These are phyloP conservation scores for Termitomyces sp. DNA, from an alignment of 768 basidiomycete species.

Conservation along the genomic window DNA sequence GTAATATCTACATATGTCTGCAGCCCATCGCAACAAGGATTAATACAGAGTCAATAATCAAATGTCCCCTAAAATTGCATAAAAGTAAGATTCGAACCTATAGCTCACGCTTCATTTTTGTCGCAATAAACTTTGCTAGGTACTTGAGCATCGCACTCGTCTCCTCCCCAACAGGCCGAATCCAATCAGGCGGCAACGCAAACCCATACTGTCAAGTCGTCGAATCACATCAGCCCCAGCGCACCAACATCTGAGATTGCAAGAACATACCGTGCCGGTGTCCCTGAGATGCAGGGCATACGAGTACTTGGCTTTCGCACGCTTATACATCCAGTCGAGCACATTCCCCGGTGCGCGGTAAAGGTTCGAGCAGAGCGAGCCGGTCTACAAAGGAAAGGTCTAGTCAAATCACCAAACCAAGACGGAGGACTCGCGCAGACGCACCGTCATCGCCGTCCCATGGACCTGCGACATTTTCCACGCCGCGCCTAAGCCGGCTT, in stretches of 20 bases:
- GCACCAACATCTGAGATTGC: not conserved
- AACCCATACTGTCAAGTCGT: slow-evolving; percentile 60
- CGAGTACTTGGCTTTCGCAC: slow-evolving; percentile 51
- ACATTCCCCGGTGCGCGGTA: slow-evolving; percentile 56
- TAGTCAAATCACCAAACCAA: not conserved
- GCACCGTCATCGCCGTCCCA: slow-evolving; percentile 46
- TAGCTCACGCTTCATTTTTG: slow-evolving; percentile 26
- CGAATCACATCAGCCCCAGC: not conserved
- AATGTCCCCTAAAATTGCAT: not conserved
- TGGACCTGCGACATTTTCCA: slow-evolving; percentile 42
- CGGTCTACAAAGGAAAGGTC: slow-evolving; percentile 26
- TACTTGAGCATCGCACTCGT: slow-evolving; percentile 58
- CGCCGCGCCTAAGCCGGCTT: slow-evolving; percentile 57
- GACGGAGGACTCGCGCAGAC: not conserved
- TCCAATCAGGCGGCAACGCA: slow-evolving; percentile 62
- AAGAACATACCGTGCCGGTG: slow-evolving; percentile 55
- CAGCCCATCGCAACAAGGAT: no score
- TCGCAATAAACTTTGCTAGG: slow-evolving; percentile 60
- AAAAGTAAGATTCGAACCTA: no score
- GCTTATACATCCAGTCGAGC: slow-evolving; percentile 61
- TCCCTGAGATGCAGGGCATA: slow-evolving; percentile 64
- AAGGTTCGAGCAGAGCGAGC: slow-evolving; percentile 37
- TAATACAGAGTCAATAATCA: not conserved
- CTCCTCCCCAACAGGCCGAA: slow-evolving; percentile 78
- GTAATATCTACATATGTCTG: not conserved